These are phyloP conservation scores for Umbellularia californica DNA, from an alignment of 164 flowering plant genomes.

Conservation along the genomic window DNA sequence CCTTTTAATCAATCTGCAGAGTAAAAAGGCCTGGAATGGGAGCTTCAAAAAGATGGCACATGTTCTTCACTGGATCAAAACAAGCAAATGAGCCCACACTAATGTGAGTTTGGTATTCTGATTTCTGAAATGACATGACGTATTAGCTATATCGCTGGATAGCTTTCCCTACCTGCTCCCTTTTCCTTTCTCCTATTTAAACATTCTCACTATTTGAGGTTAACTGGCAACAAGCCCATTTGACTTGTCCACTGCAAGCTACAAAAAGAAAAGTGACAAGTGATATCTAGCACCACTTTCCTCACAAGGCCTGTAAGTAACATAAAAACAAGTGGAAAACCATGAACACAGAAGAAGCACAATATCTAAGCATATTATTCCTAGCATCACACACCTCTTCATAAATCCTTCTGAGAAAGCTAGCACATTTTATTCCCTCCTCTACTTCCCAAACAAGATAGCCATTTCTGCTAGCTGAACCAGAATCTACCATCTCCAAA, in stretches of 20 bases:
- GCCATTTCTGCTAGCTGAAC: conserved; percentile 24
- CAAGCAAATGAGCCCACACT: too few relatives aligned
- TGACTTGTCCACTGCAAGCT: not conserved
- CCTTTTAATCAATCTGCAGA: too few relatives aligned
- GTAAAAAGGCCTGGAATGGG: too few relatives aligned
- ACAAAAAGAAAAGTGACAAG: not conserved
- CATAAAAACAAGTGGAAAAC: not conserved
- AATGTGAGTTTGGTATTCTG: too few relatives aligned
- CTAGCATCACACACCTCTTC: conserved; percentile 69
- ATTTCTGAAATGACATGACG: too few relatives aligned
- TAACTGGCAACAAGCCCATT: not conserved
- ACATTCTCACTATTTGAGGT: not conserved
- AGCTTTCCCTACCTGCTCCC: too few relatives aligned
- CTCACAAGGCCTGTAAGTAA: not conserved
- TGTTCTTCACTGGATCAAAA: too few relatives aligned
- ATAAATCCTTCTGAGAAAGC: conserved; percentile 72
- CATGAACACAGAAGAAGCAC: not conserved
- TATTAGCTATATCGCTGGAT: too few relatives aligned
- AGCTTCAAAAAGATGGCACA: too few relatives aligned
- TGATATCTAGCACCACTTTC: not conserved
- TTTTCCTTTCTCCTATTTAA: too few relatives aligned
- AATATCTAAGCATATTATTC: not conserved
- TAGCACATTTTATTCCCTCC: conserved; percentile 73
- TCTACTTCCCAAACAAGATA: conserved; percentile 43
- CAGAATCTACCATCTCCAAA: conserved; percentile 54